Evolutionary conservation across 75 land plant genomes (phyloP).

Genomic region (Picea sitchensis): DNA sequence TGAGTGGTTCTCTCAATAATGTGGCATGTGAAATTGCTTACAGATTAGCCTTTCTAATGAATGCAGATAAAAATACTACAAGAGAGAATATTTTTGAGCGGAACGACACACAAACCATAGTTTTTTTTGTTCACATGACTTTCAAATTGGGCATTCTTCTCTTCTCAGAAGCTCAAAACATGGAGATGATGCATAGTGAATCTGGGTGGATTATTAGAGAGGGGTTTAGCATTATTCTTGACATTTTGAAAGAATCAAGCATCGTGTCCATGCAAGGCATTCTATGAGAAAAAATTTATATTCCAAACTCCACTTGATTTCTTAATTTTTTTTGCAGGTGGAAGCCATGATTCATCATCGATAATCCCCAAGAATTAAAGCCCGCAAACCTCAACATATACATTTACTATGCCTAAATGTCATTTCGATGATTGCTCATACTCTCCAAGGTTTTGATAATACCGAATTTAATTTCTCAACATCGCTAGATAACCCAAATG

Average conservation of each 20-base stretch:
- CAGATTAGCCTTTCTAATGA: constrained; percentile 32
- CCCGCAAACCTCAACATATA: too few relatives aligned
- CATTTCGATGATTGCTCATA: too few relatives aligned
- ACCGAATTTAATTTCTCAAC: too few relatives aligned
- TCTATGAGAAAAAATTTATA: constrained; percentile 28
- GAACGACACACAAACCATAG: constrained; percentile 36
- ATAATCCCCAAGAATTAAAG: too few relatives aligned
- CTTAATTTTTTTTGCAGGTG: background rate
- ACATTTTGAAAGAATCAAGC: constrained; percentile 13
- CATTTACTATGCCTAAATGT: too few relatives aligned
- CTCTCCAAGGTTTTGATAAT: too few relatives aligned
- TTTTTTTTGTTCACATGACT: constrained; percentile 51
- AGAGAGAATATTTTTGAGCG: constrained; percentile 26
- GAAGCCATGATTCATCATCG: too few relatives aligned
- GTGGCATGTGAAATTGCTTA: constrained; percentile 18
- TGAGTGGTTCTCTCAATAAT: constrained; percentile 28
- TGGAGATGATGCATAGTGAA: constrained; percentile 39
- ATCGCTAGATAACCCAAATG: too few relatives aligned
- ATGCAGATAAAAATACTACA: constrained; percentile 18
- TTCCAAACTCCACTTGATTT: constrained; percentile 28
- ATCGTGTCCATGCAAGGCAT: constrained; percentile 53
- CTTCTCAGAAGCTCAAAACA: constrained; percentile 33
- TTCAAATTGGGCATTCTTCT: constrained; percentile 9
- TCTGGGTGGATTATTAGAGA: constrained; percentile 57
- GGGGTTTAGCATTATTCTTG: constrained; percentile 12